A percentile compares a stretch with the other conserved stretches of the same genome.
These are phyloP conservation scores for Russula dissimulans DNA, from an alignment of 768 basidiomycete species.

Conservation along the genomic window DNA sequence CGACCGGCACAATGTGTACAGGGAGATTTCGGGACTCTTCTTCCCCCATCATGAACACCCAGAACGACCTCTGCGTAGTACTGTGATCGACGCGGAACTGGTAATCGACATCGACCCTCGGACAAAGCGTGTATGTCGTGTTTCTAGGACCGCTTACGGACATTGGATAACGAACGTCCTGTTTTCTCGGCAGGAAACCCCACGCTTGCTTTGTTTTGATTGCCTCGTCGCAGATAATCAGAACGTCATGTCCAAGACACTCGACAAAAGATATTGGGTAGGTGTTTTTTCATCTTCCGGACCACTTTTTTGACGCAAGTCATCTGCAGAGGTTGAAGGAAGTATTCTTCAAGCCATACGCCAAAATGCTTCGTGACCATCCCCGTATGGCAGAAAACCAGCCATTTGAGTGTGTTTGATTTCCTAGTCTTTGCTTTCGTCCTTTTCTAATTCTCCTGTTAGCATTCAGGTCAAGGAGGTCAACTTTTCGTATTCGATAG, in stretches of 20 bases:
- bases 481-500: slow-evolving; percentile 77
- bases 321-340: slow-evolving; percentile 55
- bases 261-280: slow-evolving; percentile 89
- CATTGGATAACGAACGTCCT: slow-evolving; percentile 7
- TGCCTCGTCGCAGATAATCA: slow-evolving; percentile 79
- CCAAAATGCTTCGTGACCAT: slow-evolving; percentile 56
- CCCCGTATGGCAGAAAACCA: slow-evolving; percentile 53
- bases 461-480: slow-evolving; percentile 88
- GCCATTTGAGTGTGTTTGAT: slow-evolving; percentile 71
- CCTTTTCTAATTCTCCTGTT: not conserved
- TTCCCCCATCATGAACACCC: slow-evolving; percentile 85
- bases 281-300: slow-evolving; percentile 23
- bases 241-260: slow-evolving; percentile 75
- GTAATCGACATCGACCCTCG: slow-evolving; percentile 80
- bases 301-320: not conserved
- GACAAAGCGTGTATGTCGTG: slow-evolving; percentile 51
- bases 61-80: slow-evolving; percentile 58
- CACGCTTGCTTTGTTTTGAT: slow-evolving; percentile 85
- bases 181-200: slow-evolving; percentile 47
- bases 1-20: slow-evolving; percentile 88
- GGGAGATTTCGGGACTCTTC: slow-evolving; percentile 61
- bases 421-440: not conserved
- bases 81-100: slow-evolving; percentile 88
- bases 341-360: slow-evolving; percentile 78
- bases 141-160: not conserved